phyloP scores from a whole-genome alignment of 306 rosid genomes.

The Dryas alaskensis region DNA sequence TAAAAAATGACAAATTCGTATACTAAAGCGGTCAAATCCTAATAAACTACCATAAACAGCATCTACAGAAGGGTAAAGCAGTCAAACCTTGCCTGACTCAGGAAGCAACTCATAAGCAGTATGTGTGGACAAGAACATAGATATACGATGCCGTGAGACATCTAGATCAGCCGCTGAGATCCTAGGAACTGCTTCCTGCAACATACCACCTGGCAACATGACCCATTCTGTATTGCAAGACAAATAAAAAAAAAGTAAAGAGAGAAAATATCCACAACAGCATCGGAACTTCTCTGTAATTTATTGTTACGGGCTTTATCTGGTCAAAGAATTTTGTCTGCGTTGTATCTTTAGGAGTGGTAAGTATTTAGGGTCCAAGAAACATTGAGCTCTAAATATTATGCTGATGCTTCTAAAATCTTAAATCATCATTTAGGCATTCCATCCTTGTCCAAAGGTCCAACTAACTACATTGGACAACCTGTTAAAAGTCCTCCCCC shows the following conservation, averaged over 20 bases:
- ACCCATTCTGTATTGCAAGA: slow-evolving; percentile 26
- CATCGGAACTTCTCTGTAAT: neutral
- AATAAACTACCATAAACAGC: slow-evolving; percentile 7
- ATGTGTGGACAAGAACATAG: slow-evolving; percentile 58
- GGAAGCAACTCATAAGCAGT: slow-evolving; percentile 81
- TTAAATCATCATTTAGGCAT: neutral
- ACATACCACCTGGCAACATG: slow-evolving; percentile 32
- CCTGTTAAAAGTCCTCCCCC: too few relatives aligned
- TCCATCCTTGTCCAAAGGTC: neutral
- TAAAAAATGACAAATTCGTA: slow-evolving; percentile 26
- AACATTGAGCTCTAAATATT: neutral
- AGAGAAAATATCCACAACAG: neutral
- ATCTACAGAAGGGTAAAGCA: slow-evolving; percentile 33
- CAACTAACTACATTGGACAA: neutral
- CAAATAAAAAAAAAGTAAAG: neutral
- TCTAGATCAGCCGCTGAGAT: slow-evolving; percentile 53
- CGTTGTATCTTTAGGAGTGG: neutral
- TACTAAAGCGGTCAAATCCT: slow-evolving; percentile 15
- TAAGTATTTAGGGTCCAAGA: neutral
- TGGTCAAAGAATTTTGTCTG: neutral
- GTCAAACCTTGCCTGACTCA: slow-evolving; percentile 91
- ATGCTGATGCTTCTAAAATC: neutral
- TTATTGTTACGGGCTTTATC: neutral
- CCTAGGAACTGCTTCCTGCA: slow-evolving; percentile 58
- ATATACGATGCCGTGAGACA: slow-evolving; percentile 66